These are phyloP conservation scores for Wickerhamomyces pijperi DNA, from an alignment of 805 yeast genomes.

Conservation along the genomic window DNA sequence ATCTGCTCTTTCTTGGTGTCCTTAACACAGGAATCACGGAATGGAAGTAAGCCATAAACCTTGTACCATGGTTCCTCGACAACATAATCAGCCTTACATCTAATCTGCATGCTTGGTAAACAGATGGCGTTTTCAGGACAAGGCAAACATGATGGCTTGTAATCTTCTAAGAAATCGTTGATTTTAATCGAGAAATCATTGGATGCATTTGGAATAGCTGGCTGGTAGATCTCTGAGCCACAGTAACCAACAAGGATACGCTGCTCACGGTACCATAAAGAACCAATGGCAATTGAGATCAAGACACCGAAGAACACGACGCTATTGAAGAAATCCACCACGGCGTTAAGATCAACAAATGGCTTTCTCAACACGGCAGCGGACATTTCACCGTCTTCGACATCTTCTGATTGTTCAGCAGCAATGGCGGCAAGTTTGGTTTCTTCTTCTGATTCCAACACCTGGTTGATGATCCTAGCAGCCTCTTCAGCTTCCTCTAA, in stretches of 20 bases:
- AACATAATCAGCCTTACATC: conserved; percentile 62
- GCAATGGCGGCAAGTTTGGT: conserved; percentile 4
- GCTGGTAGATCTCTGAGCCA: conserved; percentile 43
- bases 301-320: conserved; percentile 25
- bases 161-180: conserved; percentile 34
- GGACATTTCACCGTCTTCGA: not conserved
- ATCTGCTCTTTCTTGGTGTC: conserved; percentile 65
- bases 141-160: conserved; percentile 54
- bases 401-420: conserved; percentile 6
- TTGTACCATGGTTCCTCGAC: conserved; percentile 41
- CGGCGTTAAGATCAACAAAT: conserved; percentile 1
- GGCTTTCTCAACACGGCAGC: not conserved
- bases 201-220: conserved; percentile 24
- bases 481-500: conserved; percentile 19
- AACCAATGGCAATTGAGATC: conserved; percentile 27
- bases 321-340: conserved; percentile 13
- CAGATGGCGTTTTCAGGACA: conserved; percentile 84
- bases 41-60: conserved; percentile 46
- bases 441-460: not conserved
- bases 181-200: conserved; percentile 22
- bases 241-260: conserved; percentile 61
- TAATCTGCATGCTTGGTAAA: conserved; percentile 42
- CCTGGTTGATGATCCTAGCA: conserved; percentile 12
- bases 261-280: conserved; percentile 57
- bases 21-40: conserved; percentile 56